phyloP scores from a whole-genome alignment of 2,329 filamentous ascomycete genomes.

The Ascochyta clinopodiicola region DNA sequence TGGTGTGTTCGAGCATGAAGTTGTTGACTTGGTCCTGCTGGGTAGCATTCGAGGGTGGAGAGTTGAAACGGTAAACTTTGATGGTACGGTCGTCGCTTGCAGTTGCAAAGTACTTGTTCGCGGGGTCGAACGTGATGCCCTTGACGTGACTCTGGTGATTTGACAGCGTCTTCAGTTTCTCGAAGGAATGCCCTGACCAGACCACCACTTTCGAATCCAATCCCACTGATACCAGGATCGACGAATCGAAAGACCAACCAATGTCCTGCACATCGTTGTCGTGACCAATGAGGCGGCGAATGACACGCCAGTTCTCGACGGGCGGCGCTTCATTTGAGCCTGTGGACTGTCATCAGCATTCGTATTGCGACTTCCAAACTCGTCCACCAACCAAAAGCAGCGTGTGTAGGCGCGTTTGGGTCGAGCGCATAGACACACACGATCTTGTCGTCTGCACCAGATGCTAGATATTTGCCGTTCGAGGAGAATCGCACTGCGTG shows the following conservation, averaged over 20 bases:
- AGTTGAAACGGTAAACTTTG: slow-evolving; percentile 94
- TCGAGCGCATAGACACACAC: slow-evolving; percentile 96
- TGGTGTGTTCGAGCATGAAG: slow-evolving; percentile 92
- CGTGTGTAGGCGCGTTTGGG: slow-evolving; percentile 75
- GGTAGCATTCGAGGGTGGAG: slow-evolving; percentile 84
- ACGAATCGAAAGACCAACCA: slow-evolving; percentile 95
- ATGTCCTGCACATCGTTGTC: slow-evolving; percentile 99
- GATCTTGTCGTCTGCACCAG: slow-evolving; percentile 97
- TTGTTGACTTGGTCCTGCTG: slow-evolving; percentile 97
- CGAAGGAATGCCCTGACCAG: slow-evolving; percentile 97
- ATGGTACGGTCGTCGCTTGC: slow-evolving; percentile 96
- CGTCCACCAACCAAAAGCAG: slow-evolving; percentile 72
- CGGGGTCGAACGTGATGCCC: slow-evolving; percentile 96
- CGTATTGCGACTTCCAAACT: background rate
- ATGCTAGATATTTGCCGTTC: slow-evolving; percentile 93
- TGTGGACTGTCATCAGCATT: slow-evolving; percentile 38
- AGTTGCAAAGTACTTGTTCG: slow-evolving; percentile 99
- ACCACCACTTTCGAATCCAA: slow-evolving; percentile 97
- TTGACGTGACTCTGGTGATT: slow-evolving; percentile 98
- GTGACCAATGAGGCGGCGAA: slow-evolving; percentile 90
- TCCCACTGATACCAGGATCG: slow-evolving; percentile 92
- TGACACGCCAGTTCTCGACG: slow-evolving; percentile 97
- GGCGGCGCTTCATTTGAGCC: slow-evolving; percentile 88
- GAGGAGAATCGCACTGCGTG: slow-evolving; percentile 96
- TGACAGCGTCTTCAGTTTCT: slow-evolving; percentile 92